phyloP scores from a whole-genome alignment of 163 green algal genomes.

The Scenedesmus sp. region DNA sequence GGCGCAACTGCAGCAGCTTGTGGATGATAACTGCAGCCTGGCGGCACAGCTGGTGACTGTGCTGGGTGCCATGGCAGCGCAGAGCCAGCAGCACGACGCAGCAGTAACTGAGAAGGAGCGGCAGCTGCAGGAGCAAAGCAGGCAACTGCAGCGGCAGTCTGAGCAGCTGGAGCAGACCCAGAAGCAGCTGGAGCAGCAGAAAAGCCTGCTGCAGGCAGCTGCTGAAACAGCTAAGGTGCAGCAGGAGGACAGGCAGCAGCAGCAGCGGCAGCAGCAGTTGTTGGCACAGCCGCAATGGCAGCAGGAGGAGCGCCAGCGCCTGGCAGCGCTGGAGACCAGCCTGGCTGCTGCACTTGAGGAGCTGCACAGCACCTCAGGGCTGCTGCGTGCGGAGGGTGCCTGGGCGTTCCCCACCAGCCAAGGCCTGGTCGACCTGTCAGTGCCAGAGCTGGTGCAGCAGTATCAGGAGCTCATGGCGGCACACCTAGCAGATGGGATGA shows the following conservation, averaged over 20 bases:
- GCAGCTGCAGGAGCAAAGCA: slow-evolving; percentile 20
- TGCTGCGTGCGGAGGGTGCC: background rate
- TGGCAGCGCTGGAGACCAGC: background rate
- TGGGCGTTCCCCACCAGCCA: slow-evolving; percentile 35
- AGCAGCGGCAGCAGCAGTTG: background rate
- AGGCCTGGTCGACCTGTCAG: slow-evolving; percentile 12
- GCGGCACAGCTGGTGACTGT: slow-evolving; percentile 4
- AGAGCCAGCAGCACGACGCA: background rate
- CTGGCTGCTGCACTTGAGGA: slow-evolving; percentile 20
- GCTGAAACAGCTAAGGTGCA: background rate
- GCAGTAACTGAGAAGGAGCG: background rate
- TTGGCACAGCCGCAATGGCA: background rate
- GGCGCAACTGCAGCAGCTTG: background rate
- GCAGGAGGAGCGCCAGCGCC: slow-evolving; percentile 1
- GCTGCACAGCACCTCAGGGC: background rate
- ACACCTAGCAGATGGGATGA: background rate
- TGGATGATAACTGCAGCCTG: slow-evolving; percentile 3
- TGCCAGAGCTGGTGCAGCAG: slow-evolving; percentile 18
- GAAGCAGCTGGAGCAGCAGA: slow-evolving; percentile 23
- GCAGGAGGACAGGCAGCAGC: background rate
- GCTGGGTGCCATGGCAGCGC: background rate
- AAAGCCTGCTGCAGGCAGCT: background rate
- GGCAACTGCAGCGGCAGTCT: background rate
- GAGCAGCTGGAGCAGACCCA: background rate
- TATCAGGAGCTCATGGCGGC: slow-evolving; percentile 25